These are phyloP conservation scores for Lachnellula willkommii DNA, from an alignment of 2,329 filamentous ascomycete species.

Conservation along the genomic window DNA sequence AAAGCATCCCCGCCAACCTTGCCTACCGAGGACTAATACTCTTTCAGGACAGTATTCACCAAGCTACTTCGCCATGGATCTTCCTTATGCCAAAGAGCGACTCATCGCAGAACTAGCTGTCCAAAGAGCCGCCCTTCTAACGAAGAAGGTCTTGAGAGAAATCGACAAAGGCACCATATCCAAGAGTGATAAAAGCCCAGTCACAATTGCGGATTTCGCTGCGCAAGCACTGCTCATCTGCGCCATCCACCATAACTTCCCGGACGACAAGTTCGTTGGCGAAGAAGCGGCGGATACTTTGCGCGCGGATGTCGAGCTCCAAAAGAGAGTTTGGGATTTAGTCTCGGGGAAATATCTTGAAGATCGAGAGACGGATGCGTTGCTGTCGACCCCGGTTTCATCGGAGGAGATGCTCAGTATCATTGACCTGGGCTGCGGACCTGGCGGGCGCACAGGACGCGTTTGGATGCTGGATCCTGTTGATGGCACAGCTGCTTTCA, in stretches of 20 bases:
- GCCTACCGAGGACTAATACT: too few species aligned
- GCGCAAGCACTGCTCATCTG: slow-evolving; percentile 57
- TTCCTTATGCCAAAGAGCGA: slow-evolving; percentile 1
- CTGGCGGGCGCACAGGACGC: slow-evolving; percentile 35
- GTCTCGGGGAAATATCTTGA: slow-evolving; percentile 37
- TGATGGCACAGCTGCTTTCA: slow-evolving; percentile 58
- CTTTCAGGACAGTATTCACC: too few species aligned
- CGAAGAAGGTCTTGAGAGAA: slow-evolving; percentile 46
- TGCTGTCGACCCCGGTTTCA: slow-evolving; percentile 38
- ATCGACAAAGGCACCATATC: slow-evolving; percentile 47
- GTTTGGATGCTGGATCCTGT: slow-evolving; percentile 62
- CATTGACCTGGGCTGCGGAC: slow-evolving; percentile 53
- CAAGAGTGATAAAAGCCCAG: slow-evolving; percentile 54
- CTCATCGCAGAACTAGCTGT: slow-evolving; percentile 37
- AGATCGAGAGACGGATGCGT: slow-evolving; percentile 32
- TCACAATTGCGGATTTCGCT: slow-evolving; percentile 60
- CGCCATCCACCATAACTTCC: slow-evolving; percentile 49
- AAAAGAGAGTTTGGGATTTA: slow-evolving; percentile 51
- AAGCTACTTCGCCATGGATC: background rate
- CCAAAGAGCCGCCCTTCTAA: slow-evolving; percentile 51
- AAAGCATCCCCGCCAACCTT: too few species aligned
- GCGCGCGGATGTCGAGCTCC: slow-evolving; percentile 42
- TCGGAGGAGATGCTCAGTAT: slow-evolving; percentile 53
- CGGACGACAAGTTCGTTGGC: slow-evolving; percentile 52
- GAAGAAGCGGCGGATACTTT: slow-evolving; percentile 54